Evolutionary conservation across 805 yeast species (phyloP).

Genomic region (Saccharomycopsis fodiens): DNA sequence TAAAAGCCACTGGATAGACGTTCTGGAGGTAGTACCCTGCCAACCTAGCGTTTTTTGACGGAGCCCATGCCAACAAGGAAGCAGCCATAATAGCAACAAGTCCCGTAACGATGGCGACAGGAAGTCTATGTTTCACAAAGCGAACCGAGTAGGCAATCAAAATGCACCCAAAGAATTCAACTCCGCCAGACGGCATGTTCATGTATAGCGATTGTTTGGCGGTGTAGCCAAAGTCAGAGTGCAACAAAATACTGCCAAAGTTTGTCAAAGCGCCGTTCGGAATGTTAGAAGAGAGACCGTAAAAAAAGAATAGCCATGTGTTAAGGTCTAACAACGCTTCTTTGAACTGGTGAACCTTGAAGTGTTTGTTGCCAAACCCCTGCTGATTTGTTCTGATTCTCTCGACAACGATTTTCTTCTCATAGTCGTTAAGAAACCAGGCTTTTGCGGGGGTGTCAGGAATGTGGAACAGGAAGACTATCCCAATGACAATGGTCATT

Average conservation of each 20-base stretch:
- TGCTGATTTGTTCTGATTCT: slow-evolving; percentile 37
- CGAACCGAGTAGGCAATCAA: slow-evolving; percentile 24
- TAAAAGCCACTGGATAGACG: slow-evolving; percentile 31
- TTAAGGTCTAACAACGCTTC: slow-evolving; percentile 36
- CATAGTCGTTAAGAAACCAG: slow-evolving; percentile 33
- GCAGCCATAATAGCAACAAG: slow-evolving; percentile 21
- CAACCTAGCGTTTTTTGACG: slow-evolving; percentile 20
- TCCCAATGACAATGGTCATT: slow-evolving; percentile 41
- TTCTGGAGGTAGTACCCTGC: slow-evolving; percentile 34
- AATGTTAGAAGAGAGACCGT: slow-evolving; percentile 28
- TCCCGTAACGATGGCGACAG: slow-evolving; percentile 1
- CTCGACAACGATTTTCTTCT: slow-evolving; percentile 34
- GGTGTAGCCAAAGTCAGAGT: slow-evolving; percentile 33
- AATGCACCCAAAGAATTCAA: slow-evolving; percentile 35
- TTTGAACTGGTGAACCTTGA: slow-evolving; percentile 31
- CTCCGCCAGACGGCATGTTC: slow-evolving; percentile 41
- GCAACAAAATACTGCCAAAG: slow-evolving; percentile 35
- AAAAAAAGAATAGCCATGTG: slow-evolving; percentile 32
- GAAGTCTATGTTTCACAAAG: not conserved
- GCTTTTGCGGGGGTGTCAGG: slow-evolving; percentile 41
- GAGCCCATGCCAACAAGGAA: slow-evolving; percentile 39
- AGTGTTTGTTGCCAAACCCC: slow-evolving; percentile 35
- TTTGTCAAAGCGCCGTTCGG: slow-evolving; percentile 42
- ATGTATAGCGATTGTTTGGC: slow-evolving; percentile 34
- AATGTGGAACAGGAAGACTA: slow-evolving; percentile 33